phyloP scores from a whole-genome alignment of 2,329 filamentous ascomycete species.

The Cordyceps cicadae region DNA sequence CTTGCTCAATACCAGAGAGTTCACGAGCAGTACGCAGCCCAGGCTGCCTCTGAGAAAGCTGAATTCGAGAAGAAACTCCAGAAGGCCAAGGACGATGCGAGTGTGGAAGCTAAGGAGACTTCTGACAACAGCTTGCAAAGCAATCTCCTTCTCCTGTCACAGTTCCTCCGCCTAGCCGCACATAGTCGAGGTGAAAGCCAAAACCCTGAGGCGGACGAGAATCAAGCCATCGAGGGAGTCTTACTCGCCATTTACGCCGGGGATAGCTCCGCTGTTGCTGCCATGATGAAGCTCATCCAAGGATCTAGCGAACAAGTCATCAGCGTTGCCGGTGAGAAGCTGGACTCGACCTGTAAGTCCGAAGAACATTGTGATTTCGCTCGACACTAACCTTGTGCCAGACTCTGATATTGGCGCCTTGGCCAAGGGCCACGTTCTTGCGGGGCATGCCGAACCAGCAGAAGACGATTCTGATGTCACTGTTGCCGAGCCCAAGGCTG shows the following conservation, averaged over 20 bases:
- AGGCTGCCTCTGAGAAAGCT: constrained; percentile 49
- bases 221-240: constrained; percentile 72
- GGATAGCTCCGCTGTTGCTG: constrained; percentile 63
- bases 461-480: constrained; percentile 41
- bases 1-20: constrained; percentile 66
- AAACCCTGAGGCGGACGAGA: constrained; percentile 59
- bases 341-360: constrained; percentile 63
- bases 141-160: constrained; percentile 62
- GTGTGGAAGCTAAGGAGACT: constrained; percentile 43
- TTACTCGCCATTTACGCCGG: constrained; percentile 72
- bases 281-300: constrained; percentile 70
- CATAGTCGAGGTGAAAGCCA: constrained; percentile 64
- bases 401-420: constrained; percentile 35
- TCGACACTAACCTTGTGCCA: constrained; percentile 12
- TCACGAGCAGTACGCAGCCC: constrained; percentile 61
- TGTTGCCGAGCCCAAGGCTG: constrained; percentile 28
- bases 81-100: constrained; percentile 45
- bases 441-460: constrained; percentile 29
- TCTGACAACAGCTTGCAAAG: constrained; percentile 49
- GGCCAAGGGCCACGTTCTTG: constrained; percentile 44
- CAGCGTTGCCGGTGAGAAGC: constrained; percentile 55
- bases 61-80: constrained; percentile 51
- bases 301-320: constrained; percentile 59
- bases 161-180: constrained; percentile 73
- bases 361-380: not conserved